Base-by-base conservation (phyloP, 2,329 filamentous ascomycete species). In the Aureobasidium sp. region DNA sequence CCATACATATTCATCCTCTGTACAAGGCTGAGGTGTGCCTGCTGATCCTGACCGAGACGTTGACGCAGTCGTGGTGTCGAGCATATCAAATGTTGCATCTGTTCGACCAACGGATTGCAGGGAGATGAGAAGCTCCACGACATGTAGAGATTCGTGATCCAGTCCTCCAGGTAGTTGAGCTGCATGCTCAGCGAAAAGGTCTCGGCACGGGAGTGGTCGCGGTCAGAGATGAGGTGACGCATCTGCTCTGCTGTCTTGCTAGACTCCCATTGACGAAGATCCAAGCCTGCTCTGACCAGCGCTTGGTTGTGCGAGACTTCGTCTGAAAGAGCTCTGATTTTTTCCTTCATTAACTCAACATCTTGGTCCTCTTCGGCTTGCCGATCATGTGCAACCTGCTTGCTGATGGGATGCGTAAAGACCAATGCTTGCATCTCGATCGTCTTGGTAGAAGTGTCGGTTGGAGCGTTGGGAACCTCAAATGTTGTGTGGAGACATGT, bases 401-500 rank as follows among this genome's bases (percentile, higher is more conserved):
- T 27, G 49, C 19, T 25, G n/a, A 35, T 33, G 8, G 67, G 67
- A 40, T 68, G 65, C 1, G 66, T 69, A 60, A 69, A 68, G 50
- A 69, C 60, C 37, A 68, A 59, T 3, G 67, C 67, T 19, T 65
- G 64, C 38, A 69, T 64, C 58, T 69, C 67, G 27, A 69, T 68
- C 15, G 19, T 15, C 35, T 35, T 19, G 21, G 33, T 40, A 13
- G 15, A 13, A 19, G 35, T 25, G 3, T 25, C 19, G 7, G 21
- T 38, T 11, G 68, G 38, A 49, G 25, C 9, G n/a, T 46, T 11
- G 17, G 25, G 25, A n/a, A 46, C 17, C 15, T 68, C 67, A 55
- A 68, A 69, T 9, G 64, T 66, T 13, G 67, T 68, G 46, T 67
- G 67, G 3, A 69, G 57, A 35, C 65, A 67, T 21, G 61, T 57